Evolutionary conservation across 23 red algal species (phyloP).

Genomic region (Chondrus crispus): DNA sequence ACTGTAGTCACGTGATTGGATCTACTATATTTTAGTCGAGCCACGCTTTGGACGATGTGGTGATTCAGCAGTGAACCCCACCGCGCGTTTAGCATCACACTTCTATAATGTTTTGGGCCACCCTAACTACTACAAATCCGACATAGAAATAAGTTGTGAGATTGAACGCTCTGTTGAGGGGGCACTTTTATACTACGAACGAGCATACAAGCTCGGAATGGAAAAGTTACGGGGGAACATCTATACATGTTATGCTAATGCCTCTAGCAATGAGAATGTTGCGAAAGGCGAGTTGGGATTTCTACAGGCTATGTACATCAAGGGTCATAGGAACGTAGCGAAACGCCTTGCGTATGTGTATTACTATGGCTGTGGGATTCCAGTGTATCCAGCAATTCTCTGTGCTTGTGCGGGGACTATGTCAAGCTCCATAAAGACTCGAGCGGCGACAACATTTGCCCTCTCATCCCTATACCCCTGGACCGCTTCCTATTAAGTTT

Average conservation of each 20-base stretch:
- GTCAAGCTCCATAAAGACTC: slow-evolving; percentile 66
- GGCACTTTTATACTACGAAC: not conserved
- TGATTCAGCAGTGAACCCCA: too few relatives aligned
- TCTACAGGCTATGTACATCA: not conserved
- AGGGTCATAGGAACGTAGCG: not conserved
- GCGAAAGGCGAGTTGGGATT: not conserved
- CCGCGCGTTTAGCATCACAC: too few relatives aligned
- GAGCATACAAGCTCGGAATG: not conserved
- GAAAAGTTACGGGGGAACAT: not conserved
- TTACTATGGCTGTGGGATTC: too few relatives aligned
- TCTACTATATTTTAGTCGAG: too few relatives aligned
- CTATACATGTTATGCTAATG: not conserved
- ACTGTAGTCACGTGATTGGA: too few relatives aligned
- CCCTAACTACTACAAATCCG: too few relatives aligned
- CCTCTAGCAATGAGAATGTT: not conserved
- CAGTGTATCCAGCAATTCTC: too few relatives aligned
- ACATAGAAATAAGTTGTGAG: too few relatives aligned
- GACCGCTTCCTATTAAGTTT: slow-evolving; percentile 34
- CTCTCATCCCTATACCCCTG: not conserved
- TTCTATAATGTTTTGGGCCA: too few relatives aligned
- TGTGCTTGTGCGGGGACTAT: too few relatives aligned
- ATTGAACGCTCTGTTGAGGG: not conserved
- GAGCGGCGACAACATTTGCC: slow-evolving; percentile 43
- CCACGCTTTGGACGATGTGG: too few relatives aligned
- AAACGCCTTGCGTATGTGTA: not conserved